Evolutionary conservation across 176 grass and related monocot genomes (phyloP).

Genomic region (Carex myosuroides): DNA sequence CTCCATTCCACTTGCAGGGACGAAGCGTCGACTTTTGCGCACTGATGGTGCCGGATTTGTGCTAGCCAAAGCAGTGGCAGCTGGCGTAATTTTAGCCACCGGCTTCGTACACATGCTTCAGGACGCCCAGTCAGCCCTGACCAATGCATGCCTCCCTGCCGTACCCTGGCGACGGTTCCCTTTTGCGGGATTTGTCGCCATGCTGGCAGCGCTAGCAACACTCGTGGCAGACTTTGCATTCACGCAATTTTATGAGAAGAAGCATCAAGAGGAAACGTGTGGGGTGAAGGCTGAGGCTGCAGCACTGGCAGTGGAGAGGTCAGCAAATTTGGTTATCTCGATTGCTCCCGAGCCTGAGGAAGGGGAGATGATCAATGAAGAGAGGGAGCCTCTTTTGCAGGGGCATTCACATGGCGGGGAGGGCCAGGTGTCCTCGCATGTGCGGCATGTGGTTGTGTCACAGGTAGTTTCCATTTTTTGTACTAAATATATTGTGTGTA

Average conservation of each 20-base stretch:
- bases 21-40: slow-evolving; percentile 42
- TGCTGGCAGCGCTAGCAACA: slow-evolving; percentile 64
- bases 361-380: not conserved
- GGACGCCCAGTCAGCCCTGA: slow-evolving; percentile 46
- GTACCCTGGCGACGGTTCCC: slow-evolving; percentile 50
- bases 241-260: slow-evolving; percentile 65
- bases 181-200: slow-evolving; percentile 70
- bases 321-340: not conserved
- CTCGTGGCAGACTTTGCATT: slow-evolving; percentile 62
- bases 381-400: not conserved
- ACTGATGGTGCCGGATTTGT: slow-evolving; percentile 44
- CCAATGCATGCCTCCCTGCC: slow-evolving; percentile 43
- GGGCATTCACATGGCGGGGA: slow-evolving; percentile 22
- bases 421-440: slow-evolving; percentile 31
- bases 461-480: slow-evolving; percentile 38
- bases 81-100: slow-evolving; percentile 73
- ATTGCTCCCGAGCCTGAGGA: not conserved
- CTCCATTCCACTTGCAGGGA: slow-evolving; percentile 43
- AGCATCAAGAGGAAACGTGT: slow-evolving; percentile 35
- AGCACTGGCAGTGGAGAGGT: slow-evolving; percentile 22
- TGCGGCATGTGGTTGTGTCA: slow-evolving; percentile 69
- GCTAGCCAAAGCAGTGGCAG: slow-evolving; percentile 54
- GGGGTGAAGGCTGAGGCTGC: slow-evolving; percentile 42
- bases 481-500: not conserved
- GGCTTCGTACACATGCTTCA: slow-evolving; percentile 87